These are phyloP conservation scores for Cucurbita moschata DNA, from an alignment of 306 rosid species.

Conservation along the genomic window DNA sequence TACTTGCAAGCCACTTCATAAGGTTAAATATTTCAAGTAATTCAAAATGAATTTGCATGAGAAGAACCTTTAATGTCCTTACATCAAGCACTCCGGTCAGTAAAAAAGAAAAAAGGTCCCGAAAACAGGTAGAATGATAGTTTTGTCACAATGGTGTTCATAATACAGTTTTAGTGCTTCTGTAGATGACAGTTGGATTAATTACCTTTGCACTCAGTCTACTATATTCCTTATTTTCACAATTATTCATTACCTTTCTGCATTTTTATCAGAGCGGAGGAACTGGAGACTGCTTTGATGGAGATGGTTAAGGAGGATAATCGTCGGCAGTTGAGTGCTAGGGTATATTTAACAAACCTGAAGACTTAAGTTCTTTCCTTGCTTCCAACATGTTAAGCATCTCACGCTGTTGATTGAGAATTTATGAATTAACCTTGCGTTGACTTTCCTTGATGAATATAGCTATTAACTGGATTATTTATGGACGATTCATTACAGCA, in stretches of 20 bases:
- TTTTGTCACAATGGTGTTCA: background rate
- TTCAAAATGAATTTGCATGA: background rate
- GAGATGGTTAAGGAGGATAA: conserved; percentile 97
- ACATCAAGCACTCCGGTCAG: background rate
- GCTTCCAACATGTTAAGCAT: background rate
- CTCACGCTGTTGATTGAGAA: background rate
- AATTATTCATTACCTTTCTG: too few relatives aligned
- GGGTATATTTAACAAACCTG: conserved; percentile 32
- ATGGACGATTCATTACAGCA: background rate
- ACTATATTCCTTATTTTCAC: background rate
- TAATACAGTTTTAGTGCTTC: background rate
- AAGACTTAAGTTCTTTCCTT: background rate
- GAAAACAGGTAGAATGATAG: background rate
- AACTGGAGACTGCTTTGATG: conserved; percentile 94
- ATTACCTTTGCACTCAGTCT: background rate
- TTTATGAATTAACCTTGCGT: background rate
- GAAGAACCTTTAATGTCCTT: background rate
- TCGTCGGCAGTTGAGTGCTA: conserved; percentile 85
- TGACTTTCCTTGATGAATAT: background rate
- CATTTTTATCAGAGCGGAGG: conserved; percentile 65
- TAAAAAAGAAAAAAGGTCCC: background rate
- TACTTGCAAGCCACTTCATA: background rate
- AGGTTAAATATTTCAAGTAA: background rate
- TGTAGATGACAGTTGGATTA: background rate
- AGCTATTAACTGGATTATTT: background rate